Base-by-base conservation (phyloP, 495 filamentous ascomycete genomes). In the Xylaria castorea region DNA sequence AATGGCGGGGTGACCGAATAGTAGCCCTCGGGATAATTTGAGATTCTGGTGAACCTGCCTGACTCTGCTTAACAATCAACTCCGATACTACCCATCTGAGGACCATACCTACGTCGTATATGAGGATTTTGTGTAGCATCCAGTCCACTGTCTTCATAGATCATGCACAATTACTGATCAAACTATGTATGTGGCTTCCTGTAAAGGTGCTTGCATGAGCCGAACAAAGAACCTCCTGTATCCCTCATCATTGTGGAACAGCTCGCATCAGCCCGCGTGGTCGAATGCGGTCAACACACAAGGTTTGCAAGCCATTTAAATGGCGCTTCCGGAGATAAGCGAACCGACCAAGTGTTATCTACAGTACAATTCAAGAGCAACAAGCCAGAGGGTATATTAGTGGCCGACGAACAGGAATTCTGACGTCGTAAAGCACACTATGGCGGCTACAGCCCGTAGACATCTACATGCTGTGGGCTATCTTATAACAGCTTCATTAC, bases 311-410 rank as follows among this genome's bases (percentile, higher is more conserved):
- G 14, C 16, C 7, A 32, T 27, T 68, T 68, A 68, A 68, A 68
- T 68, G 66, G 66, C 66, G 50, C 66, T 68, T 25, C 5, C 66
- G 66, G 66, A 68, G 48, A 42, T 68, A 57, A 68, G 34, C 32
- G 3, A 34, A 46, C 38, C 42, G 25, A 38, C 25, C 8, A n/a
- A 14, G 27, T 36, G 8, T 18, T 22, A 38, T 36, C 22, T 30
- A 18, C 53, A 32, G 5, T 18, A 18, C 14, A 57, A 5, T 32
- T 57, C 27, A 32, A 57, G 27, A 32, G 12, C n/a, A 7, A 22
- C 48, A 25, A 18, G 46, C 18, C 2, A 14, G 1, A 44, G 14
- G 18, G n/a, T 51, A 22, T 7, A 22, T 51, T 22, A 25, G 48
- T 22, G n/a, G 48, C 48, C 7, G n/a, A 51, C 8, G 6, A 51